Evolutionary conservation across 1,139 yeast genomes (phyloP).

Genomic region (Hansenula anomala): DNA sequence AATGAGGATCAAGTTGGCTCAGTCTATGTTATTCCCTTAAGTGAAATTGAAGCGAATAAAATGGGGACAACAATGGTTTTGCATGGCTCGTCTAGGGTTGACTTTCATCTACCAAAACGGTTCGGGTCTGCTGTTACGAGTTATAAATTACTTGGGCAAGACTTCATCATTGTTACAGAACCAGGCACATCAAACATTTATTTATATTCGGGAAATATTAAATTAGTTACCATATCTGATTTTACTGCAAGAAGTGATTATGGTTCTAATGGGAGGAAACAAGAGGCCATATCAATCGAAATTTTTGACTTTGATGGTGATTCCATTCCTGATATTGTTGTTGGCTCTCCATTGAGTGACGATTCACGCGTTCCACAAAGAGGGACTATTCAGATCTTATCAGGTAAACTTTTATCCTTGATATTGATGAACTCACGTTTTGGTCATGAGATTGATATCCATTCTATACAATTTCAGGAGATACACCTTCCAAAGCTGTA

Average conservation of each 20-base stretch:
- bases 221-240: conserved; percentile 21
- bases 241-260: conserved; percentile 19
- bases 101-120: conserved; percentile 19
- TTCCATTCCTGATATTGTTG: conserved; percentile 35
- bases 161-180: conserved; percentile 30
- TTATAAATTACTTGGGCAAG: conserved; percentile 19
- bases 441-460: conserved; percentile 13
- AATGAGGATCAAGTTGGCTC: conserved; percentile 37
- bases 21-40: conserved; percentile 34
- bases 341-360: conserved; percentile 40
- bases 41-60: conserved; percentile 4
- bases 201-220: conserved; percentile 19
- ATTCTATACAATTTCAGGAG: conserved; percentile 6
- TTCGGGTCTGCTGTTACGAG: conserved; percentile 28
- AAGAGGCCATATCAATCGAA: conserved; percentile 24
- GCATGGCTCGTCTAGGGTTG: background rate
- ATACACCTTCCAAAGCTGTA: conserved; percentile 21
- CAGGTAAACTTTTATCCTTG: conserved; percentile 26
- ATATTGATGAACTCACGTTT: conserved; percentile 14
- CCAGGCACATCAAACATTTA: conserved; percentile 30
- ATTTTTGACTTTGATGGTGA: conserved; percentile 31
- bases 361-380: conserved; percentile 26
- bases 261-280: conserved; percentile 36
- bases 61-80: background rate
- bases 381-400: conserved; percentile 37